A percentile compares a stretch with the other conserved stretches of the same genome.
Conservation (phyloP, 805 yeast species). For the Starmerella roubikii region DNA sequence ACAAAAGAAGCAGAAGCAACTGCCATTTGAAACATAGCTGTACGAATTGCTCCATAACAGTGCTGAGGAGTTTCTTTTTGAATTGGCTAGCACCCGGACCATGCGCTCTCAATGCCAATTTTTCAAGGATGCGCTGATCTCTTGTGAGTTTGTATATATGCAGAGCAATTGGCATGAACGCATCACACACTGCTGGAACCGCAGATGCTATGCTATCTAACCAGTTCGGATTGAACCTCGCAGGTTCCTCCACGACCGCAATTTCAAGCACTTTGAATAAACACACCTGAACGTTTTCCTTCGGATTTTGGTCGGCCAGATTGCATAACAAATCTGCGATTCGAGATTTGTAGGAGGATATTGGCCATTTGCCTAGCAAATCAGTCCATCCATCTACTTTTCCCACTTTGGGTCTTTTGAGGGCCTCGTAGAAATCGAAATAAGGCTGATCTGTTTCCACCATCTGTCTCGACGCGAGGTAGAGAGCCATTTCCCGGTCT, state of each 20-base stretch:
- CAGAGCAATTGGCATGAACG: constrained; percentile 7
- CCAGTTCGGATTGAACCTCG: constrained; percentile 5
- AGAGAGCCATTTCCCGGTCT: constrained; percentile 4
- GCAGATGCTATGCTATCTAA: constrained; percentile 7
- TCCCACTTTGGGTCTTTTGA: background rate
- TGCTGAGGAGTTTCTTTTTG: constrained; percentile 1
- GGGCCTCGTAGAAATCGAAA: constrained; percentile 4
- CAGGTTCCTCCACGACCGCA: background rate
- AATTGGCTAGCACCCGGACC: constrained; percentile 10
- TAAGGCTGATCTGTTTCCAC: constrained; percentile 5
- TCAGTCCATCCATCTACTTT: background rate
- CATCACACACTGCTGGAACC: constrained; percentile 7
- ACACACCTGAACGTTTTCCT: constrained; percentile 7
- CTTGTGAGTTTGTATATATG: background rate
- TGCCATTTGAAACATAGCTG: constrained; percentile 1
- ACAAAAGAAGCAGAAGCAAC: background rate
- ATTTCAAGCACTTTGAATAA: constrained; percentile 8
- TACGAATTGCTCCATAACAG: background rate
- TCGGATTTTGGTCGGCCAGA: constrained; percentile 3
- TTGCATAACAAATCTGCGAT: constrained; percentile 1
- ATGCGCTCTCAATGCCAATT: constrained; percentile 1
- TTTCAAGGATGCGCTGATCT: background rate
- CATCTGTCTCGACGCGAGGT: constrained; percentile 10
- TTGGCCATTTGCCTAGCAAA: background rate
- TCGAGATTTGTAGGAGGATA: background rate